Evolutionary conservation across 257 asterid species (phyloP).

Genomic region (Euphrasia confusa): DNA sequence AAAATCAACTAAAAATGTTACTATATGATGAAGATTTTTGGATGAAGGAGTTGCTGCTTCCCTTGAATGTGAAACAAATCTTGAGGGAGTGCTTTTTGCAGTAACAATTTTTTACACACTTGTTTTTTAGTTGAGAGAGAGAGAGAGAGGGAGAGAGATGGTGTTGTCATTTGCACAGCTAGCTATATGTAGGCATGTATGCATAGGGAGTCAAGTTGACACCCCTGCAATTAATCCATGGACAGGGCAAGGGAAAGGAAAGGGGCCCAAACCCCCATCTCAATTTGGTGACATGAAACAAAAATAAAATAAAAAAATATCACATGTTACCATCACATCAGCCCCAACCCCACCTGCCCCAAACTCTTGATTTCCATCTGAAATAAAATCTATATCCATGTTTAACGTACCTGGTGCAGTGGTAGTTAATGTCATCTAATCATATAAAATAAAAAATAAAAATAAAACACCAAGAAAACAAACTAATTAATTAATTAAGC

Average conservation of each 20-base stretch:
- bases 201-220: slow-evolving; percentile 23
- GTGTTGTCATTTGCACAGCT: slow-evolving; percentile 20
- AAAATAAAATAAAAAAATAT: slow-evolving; percentile 21
- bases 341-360: slow-evolving; percentile 15
- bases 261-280: slow-evolving; percentile 31
- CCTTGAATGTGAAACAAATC: too few relatives aligned
- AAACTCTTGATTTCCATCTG: slow-evolving; percentile 25
- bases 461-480: neutral
- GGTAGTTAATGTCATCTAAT: slow-evolving; percentile 22
- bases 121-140: slow-evolving; percentile 13
- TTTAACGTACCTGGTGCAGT: slow-evolving; percentile 13
- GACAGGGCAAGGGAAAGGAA: neutral
- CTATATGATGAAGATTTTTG: too few relatives aligned
- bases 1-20: too few relatives aligned
- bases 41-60: too few relatives aligned
- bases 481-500: neutral
- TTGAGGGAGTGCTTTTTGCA: neutral
- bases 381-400: slow-evolving; percentile 26
- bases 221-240: slow-evolving; percentile 2
- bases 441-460: neutral
- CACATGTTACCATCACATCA: slow-evolving; percentile 30
- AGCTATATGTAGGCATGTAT: slow-evolving; percentile 23
- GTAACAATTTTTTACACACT: slow-evolving; percentile 27
- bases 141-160: slow-evolving; percentile 14
- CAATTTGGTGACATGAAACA: slow-evolving; percentile 20